Base-by-base conservation (phyloP, 2,329 filamentous ascomycete genomes). In the Pseudogymnoascus sp. region DNA sequence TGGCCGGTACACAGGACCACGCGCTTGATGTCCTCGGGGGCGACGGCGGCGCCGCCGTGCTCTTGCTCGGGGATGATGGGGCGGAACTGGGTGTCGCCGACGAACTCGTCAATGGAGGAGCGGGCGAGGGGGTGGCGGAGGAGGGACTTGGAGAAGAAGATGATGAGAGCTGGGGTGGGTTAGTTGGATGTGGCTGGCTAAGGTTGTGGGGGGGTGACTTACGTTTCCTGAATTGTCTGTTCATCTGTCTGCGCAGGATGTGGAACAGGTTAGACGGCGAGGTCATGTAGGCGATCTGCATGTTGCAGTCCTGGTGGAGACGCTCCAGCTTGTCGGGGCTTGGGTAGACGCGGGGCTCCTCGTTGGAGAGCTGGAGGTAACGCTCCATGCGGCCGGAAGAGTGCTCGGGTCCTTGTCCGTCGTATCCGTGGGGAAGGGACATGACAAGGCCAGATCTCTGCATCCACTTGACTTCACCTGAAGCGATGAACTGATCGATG, bases 231-330 rank as follows among this genome's bases (percentile, higher is more conserved):
- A 99, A 99, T 76, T 99, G 93, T 73, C 95, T 87, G 84, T 97
- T 93, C 88, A 99, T 96, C 81, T 99, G 95, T 78, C 95, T 87
- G 75, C 95, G 90, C 67, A 99, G 85, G 69, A 95, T 88, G 79
- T 99, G 95, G 88, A 99, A 99, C 75, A 96, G 78, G 78, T 99
- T 99, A 68, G 93, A 85, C 28, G 95, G 95, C 56, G 89, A 90
- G n/a, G 95, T 99, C 86, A 96, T 93, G 82, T 95, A 96, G 63
- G 88, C 92, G 75, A 99, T 89, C 81, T 99, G 95, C 87, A 99
- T 96, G 81, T 99, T 99, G 84, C 92, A 96, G 80, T 99, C 95
- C 81, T 99, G 95, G 81, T 99, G 95, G 79, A 97, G 95, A 70
- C 95, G 91, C 63, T 96, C 88, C 66, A 97, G 86, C 82, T 95